Evolutionary conservation across 2,329 filamentous ascomycete species (phyloP).

Genomic region (Zarea fungicola): DNA sequence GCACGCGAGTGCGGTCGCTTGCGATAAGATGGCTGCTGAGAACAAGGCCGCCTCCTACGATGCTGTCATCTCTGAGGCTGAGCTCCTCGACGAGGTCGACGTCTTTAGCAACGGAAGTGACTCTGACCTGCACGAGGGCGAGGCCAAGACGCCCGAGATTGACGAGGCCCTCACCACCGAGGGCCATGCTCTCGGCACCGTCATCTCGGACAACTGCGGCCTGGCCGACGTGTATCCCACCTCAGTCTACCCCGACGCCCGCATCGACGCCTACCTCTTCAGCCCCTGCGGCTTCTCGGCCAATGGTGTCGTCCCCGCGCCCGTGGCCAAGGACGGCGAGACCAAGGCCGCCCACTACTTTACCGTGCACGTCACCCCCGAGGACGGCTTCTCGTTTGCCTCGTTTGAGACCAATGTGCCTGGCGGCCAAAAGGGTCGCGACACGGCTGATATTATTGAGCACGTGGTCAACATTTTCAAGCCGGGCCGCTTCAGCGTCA

Average conservation of each 20-base stretch:
- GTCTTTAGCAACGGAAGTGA: slow-evolving; percentile 69
- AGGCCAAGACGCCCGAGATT: slow-evolving; percentile 47
- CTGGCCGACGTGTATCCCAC: slow-evolving; percentile 84
- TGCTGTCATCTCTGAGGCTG: slow-evolving; percentile 53
- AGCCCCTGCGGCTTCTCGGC: slow-evolving; percentile 95
- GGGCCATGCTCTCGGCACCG: slow-evolving; percentile 85
- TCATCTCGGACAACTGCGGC: slow-evolving; percentile 86
- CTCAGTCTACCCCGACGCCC: slow-evolving; percentile 82
- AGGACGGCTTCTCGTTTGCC: slow-evolving; percentile 94
- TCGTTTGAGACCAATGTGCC: slow-evolving; percentile 99
- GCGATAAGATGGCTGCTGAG: slow-evolving; percentile 67
- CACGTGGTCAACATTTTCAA: slow-evolving; percentile 95
- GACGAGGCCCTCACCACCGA: slow-evolving; percentile 80
- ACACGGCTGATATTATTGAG: slow-evolving; percentile 85
- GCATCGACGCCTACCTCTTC: slow-evolving; percentile 94
- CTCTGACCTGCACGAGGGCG: slow-evolving; percentile 48
- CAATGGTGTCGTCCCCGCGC: slow-evolving; percentile 87
- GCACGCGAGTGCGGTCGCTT: slow-evolving; percentile 82
- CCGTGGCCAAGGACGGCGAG: slow-evolving; percentile 46
- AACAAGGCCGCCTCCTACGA: slow-evolving; percentile 50
- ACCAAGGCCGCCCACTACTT: slow-evolving; percentile 75
- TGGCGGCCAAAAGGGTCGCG: slow-evolving; percentile 77
- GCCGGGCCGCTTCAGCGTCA: slow-evolving; percentile 95
- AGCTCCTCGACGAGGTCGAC: slow-evolving; percentile 59
- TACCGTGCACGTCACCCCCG: slow-evolving; percentile 95